Base-by-base conservation (phyloP, 371 early-diverging fungal species). In the Mucor velutinosus region DNA sequence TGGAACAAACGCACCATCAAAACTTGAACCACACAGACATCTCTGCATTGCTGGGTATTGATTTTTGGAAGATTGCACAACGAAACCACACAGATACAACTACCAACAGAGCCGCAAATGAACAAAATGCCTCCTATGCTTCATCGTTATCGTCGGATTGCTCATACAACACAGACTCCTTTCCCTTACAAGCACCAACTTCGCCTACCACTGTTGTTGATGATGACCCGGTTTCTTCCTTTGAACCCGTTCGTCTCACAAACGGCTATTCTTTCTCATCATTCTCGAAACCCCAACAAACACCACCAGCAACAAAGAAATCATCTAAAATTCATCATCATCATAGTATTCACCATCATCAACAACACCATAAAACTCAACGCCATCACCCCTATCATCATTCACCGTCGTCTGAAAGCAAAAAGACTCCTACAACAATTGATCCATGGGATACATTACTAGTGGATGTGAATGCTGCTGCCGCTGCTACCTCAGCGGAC, bases 381-480 rank as follows among this genome's bases (percentile, higher is more conserved):
- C 70, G 70, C 10, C 64, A 66, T 51, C 72, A 72, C 33, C 72
- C 67, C 32, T 67, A 72, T 49, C 65, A 70, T 7, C 60, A 69
- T 15, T 27, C 23, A 32, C 27, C 53, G 53, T 27, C 63, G 55
- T n/a, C 64, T 27, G 32, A 19, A 25, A 17, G 11, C 12, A 39
- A 53, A 32, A 29, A 41, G 21, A 30, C 19, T 27, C 32, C 53
- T 19, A 41, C 30, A 15, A 60, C 73, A 2, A 64, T 67, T 27
- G 64, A 67, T 53, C 75, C 75, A 23, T 75, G 75, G 75, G 75
- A 75, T 53, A 67, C 66, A 21, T 30, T 70, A 10, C 58, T 64
- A 27, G 59, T 49, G 5, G 43, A 60, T 23, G 25, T 58, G 3
- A 37, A 37, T 37, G 14, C 37, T 37, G 37, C 37, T 37, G 37